Conservation (phyloP, 495 filamentous ascomycete species). For the Bathelium albidoporum region DNA sequence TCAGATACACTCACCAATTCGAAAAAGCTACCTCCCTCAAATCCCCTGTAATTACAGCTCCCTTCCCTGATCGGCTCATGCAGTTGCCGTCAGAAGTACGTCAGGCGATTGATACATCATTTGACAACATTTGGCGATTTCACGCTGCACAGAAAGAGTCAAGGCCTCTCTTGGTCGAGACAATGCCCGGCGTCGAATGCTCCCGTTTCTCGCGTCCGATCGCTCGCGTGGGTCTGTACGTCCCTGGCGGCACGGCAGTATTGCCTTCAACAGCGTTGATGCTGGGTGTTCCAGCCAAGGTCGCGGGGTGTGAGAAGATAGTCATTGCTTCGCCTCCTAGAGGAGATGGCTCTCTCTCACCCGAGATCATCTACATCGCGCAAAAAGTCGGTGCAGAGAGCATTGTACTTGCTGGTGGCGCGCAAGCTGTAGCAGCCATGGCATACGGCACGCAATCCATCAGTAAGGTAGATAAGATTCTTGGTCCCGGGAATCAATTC, state of each 20-base stretch:
- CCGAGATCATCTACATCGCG: conserved; percentile 95
- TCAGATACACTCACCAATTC: conserved; percentile 93
- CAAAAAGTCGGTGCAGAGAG: conserved; percentile 93
- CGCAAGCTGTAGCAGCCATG: conserved; percentile 87
- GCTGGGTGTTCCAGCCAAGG: conserved; percentile 94
- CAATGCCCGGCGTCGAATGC: conserved; percentile 94
- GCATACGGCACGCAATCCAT: conserved; percentile 77
- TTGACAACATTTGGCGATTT: conserved; percentile 88
- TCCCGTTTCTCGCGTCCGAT: conserved; percentile 88
- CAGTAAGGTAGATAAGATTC: conserved; percentile 96
- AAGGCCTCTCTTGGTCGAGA: conserved; percentile 72
- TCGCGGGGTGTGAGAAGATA: conserved; percentile 93
- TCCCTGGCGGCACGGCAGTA: conserved; percentile 92
- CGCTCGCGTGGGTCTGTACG: conserved; percentile 86
- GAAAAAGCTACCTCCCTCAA: conserved; percentile 86
- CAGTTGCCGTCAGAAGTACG: conserved; percentile 68
- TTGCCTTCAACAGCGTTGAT: conserved; percentile 93
- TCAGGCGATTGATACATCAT: conserved; percentile 84
- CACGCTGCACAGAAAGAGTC: conserved; percentile 80
- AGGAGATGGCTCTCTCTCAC: conserved; percentile 78
- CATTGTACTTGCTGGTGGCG: conserved; percentile 90
- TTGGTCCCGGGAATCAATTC: conserved; percentile 96
- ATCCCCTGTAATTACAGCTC: conserved; percentile 77
- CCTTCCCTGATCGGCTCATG: conserved; percentile 79
- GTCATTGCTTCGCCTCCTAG: conserved; percentile 87